phyloP scores from a whole-genome alignment of 306 rosid species.

The Cucumis sativus region Cucumber_9930_V3 NC_026659.2:17679001-17679500 shows the following conservation, averaged over 20 bases:
- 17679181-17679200: constrained; percentile 69
- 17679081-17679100: constrained; percentile 47
- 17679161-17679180: constrained; percentile 73
- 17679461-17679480: constrained; percentile 80
- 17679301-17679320: constrained; percentile 66
- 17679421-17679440: constrained; percentile 66
- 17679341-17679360: constrained; percentile 11
- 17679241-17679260: constrained; percentile 48
- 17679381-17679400: too few species aligned
- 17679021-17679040: constrained; percentile 57
- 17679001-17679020: constrained; percentile 30
- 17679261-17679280: constrained; percentile 51
- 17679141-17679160: constrained; percentile 62
- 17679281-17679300: constrained; percentile 56
- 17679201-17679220: constrained; percentile 63
- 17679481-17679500: constrained; percentile 70
- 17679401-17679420: too few species aligned
- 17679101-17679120: constrained; percentile 60
- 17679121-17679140: constrained; percentile 67
- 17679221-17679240: constrained; percentile 83
- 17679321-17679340: constrained; percentile 65
- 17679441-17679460: constrained; percentile 62
- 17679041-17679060: constrained; percentile 64
- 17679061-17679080: constrained; percentile 79
- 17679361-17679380: too few species aligned